Evolutionary conservation across 306 rosid species (phyloP), one percentile per base, ranked within the genome.

Genomic region (Cicer pinnatifidum): DNA sequence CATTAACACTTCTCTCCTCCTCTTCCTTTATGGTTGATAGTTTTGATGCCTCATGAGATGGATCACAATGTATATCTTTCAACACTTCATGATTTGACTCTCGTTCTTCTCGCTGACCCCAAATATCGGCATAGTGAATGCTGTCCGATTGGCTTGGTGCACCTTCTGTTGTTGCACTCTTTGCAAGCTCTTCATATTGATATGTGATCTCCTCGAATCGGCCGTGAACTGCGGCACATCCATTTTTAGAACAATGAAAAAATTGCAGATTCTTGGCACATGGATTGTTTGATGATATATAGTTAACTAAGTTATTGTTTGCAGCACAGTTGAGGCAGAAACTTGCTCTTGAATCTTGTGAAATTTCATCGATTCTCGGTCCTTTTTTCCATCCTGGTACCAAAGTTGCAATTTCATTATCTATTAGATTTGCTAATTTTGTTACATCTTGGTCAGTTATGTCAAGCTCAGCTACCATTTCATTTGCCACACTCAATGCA

Each of bases 381-480:
- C 67, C 83, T 23, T 41, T 76, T 67, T 82, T 87, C 99, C 99
- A 92, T 37, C 87, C 88, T 4, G 97, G 99, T 46, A 88, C 92
- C 86, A 95, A 73, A 53, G 70, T 64, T 65, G 82, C 50, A 61
- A 95, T 88, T 85, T 95, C 97, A 64, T 64, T 83, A 63, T 95
- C 96, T 45, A 95, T 95, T 93, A 95, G 90, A 15, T 88, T 90
- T 67, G 97, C 97, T 85, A 95, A 84, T 78, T 85, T 87, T 38
- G 81, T 84, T 65, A 90, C 89, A 80, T 95, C 96, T 89, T 88
- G 97, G 51, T 95, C 91, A 41, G 89, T 86, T 33, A 95, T 81
- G 80, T 87, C 97, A 69, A 95, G 99, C 86, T 91, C 99, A 6
- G 85, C 80, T 35, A 92, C 93, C 99, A 95, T 95, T 84, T 95